Conservation (phyloP, 306 rosid species). For the Malus sylvestris region DNA sequence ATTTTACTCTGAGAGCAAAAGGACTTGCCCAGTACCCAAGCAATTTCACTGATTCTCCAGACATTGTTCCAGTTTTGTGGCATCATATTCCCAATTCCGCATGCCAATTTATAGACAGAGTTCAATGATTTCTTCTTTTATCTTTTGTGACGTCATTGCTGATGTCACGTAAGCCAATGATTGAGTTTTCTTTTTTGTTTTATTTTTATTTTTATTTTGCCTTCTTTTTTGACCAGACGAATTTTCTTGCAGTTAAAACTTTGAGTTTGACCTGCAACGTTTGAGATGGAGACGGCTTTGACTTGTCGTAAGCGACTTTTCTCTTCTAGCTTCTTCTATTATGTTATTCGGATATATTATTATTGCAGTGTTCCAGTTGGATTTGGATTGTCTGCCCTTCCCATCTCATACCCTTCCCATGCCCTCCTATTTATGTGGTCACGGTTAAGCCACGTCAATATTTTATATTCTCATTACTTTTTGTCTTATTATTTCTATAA, state of each 20-base stretch:
- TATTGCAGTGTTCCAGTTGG: too few relatives aligned
- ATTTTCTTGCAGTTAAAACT: neutral
- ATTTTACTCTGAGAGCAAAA: constrained; percentile 22
- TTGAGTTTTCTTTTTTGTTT: neutral
- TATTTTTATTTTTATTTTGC: too few relatives aligned
- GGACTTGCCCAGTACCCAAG: constrained; percentile 45
- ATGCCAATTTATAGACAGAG: neutral
- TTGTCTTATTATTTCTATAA: too few relatives aligned
- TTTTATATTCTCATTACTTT: too few relatives aligned
- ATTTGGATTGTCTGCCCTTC: too few relatives aligned
- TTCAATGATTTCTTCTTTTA: too few relatives aligned
- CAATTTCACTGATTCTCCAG: constrained; percentile 24
- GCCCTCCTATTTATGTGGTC: too few relatives aligned
- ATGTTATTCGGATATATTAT: too few relatives aligned
- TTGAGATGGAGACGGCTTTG: neutral
- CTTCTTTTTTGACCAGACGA: too few relatives aligned
- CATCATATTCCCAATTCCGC: neutral
- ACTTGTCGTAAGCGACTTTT: neutral
- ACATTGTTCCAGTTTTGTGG: neutral
- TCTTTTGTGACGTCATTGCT: neutral
- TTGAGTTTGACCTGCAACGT: neutral
- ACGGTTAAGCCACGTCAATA: too few relatives aligned
- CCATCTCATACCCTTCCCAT: too few relatives aligned
- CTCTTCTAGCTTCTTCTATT: too few relatives aligned
- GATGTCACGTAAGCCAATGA: neutral